Conservation (phyloP, 2,329 filamentous ascomycete genomes). For the Diplodia corticola region DNA sequence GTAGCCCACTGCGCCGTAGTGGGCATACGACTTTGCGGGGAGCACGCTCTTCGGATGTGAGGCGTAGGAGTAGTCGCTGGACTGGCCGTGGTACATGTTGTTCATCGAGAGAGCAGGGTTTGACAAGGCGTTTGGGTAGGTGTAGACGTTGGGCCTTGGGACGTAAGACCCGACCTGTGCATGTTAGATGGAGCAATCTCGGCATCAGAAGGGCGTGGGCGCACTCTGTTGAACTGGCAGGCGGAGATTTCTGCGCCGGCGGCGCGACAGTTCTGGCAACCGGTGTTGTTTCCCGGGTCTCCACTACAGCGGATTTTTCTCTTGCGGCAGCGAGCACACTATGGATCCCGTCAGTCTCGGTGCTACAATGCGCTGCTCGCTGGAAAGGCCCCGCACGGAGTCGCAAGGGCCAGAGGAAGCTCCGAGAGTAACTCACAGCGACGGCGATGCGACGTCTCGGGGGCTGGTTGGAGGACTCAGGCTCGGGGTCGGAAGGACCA, state of each 20-base stretch:
- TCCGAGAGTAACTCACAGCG: constrained; percentile 34
- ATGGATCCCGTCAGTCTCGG: neutral
- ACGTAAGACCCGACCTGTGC: constrained; percentile 17
- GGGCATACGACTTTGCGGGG: neutral
- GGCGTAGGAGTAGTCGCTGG: neutral
- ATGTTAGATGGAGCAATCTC: neutral
- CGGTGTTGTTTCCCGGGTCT: constrained; percentile 70
- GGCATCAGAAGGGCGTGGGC: neutral
- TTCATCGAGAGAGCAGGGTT: constrained; percentile 4
- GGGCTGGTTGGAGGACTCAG: constrained; percentile 35
- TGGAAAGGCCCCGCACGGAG: neutral
- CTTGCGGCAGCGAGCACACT: constrained; percentile 89
- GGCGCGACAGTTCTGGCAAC: constrained; percentile 80
- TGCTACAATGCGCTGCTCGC: neutral
- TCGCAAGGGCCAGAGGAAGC: neutral
- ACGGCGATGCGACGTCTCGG: constrained; percentile 53
- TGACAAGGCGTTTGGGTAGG: neutral
- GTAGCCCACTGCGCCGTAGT: constrained; percentile 7
- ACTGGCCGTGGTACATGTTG: constrained; percentile 2
- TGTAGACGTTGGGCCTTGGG: neutral
- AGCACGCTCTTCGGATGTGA: neutral
- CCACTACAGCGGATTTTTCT: constrained; percentile 95
- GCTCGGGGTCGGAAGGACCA: constrained; percentile 32
- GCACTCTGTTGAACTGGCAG: constrained; percentile 80
- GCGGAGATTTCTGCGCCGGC: constrained; percentile 62